These are phyloP conservation scores for Artemisia annua DNA, from an alignment of 129 eudicot genomes.

Conservation along the genomic window DNA sequence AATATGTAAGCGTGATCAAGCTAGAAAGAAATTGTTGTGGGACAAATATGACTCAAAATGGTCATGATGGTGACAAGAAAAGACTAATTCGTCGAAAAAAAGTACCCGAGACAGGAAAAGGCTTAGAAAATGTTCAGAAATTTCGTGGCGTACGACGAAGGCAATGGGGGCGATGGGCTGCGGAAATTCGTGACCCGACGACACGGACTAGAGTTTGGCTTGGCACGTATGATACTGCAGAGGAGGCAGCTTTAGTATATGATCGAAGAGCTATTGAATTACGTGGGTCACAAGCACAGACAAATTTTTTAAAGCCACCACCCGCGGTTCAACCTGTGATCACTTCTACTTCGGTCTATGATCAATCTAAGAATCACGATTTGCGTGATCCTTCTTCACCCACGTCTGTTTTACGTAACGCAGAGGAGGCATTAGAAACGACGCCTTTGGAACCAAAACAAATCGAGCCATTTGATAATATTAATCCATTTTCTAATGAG, in stretches of 20 bases:
- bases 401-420: constrained; percentile 51
- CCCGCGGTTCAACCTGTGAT: constrained; percentile 10
- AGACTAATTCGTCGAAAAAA: constrained; percentile 22
- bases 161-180: constrained; percentile 68
- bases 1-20: constrained; percentile 43
- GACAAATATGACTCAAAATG: background rate
- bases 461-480: background rate
- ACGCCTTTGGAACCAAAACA: background rate
- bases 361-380: constrained; percentile 26
- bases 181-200: constrained; percentile 68
- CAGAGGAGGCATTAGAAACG: constrained; percentile 4
- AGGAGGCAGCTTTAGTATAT: constrained; percentile 71
- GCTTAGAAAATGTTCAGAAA: constrained; percentile 30
- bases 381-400: constrained; percentile 44
- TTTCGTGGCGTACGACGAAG: constrained; percentile 64
- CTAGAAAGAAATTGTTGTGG: constrained; percentile 17
- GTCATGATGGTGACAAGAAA: constrained; percentile 10
- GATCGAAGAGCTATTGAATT: constrained; percentile 58
- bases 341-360: constrained; percentile 28
- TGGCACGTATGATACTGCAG: constrained; percentile 72
- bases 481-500: constrained; percentile 19
- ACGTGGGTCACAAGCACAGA: constrained; percentile 58
- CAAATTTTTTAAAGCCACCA: constrained; percentile 49
- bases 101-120: background rate
- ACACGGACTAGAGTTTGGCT: constrained; percentile 51